Percentiles rank a stretch among this genome's conserved stretches.
phyloP scores from a whole-genome alignment of 2,329 filamentous ascomycete species.

The Geosmithia putterillii region DNA sequence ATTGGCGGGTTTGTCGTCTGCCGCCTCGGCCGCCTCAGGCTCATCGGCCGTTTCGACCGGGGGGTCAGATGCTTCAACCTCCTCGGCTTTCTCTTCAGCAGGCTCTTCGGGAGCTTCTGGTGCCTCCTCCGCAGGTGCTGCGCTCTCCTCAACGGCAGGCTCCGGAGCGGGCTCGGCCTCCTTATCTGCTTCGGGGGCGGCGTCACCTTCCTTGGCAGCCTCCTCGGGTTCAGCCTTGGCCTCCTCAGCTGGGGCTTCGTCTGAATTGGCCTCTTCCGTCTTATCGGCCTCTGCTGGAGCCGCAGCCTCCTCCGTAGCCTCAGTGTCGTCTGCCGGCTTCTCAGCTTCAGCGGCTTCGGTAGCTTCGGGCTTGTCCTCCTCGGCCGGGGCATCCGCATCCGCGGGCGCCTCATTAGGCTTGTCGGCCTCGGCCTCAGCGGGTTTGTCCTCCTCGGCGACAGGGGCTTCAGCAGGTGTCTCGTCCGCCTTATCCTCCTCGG shows the following conservation, averaged over 20 bases:
- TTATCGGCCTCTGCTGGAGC: slow-evolving; percentile 1
- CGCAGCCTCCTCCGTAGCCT: slow-evolving; percentile 1
- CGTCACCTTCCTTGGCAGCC: no score
- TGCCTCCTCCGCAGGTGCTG: slow-evolving; percentile 1
- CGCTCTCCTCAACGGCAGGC: not conserved
- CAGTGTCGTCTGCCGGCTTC: no score
- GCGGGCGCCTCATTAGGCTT: not conserved
- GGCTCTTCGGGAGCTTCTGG: slow-evolving; percentile 1
- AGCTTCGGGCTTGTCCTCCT: not conserved
- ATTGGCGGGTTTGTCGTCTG: no score
- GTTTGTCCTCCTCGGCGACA: not conserved
- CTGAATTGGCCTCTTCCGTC: no score
- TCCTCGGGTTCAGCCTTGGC: slow-evolving; percentile 1
- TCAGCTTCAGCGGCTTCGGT: not conserved
- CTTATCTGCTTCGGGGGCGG: not conserved
- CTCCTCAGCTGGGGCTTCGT: no score
- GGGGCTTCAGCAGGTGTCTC: not conserved
- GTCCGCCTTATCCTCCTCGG: not conserved
- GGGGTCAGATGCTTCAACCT: no score
- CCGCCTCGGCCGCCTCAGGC: no score
- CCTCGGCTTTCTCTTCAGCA: slow-evolving; percentile 1
- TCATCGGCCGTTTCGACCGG: not conserved
- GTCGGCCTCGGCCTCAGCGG: not conserved
- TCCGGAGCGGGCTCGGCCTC: not conserved
- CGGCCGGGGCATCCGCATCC: not conserved